Conservation (phyloP, 2,329 filamentous ascomycete species). For the Penicillium paneum region DNA sequence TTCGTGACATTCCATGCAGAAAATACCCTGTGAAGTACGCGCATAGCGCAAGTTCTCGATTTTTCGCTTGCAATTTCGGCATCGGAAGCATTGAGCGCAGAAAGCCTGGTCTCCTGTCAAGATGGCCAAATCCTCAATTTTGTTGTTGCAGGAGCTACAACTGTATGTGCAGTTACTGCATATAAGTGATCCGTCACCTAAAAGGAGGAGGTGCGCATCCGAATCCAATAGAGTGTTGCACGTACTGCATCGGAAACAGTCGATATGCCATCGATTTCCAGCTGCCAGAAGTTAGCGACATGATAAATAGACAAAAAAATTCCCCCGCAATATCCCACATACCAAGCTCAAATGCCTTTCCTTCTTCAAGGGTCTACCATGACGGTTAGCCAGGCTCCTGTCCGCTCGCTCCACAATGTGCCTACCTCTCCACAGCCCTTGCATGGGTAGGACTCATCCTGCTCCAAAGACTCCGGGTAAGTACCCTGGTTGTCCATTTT, state of each 20-base stretch:
- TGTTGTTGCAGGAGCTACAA: constrained; percentile 93
- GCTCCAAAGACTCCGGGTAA: constrained; percentile 63
- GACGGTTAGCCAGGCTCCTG: constrained; percentile 12
- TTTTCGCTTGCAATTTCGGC: constrained; percentile 96
- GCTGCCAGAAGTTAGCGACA: constrained; percentile 54
- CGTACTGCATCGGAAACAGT: constrained; percentile 97
- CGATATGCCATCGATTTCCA: constrained; percentile 96
- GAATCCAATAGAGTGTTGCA: constrained; percentile 95
- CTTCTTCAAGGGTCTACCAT: constrained; percentile 87
- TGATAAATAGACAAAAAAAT: not conserved
- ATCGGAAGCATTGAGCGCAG: constrained; percentile 94
- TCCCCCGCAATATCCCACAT: constrained; percentile 28
- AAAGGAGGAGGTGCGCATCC: constrained; percentile 91
- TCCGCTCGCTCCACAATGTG: constrained; percentile 1
- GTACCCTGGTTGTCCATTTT: constrained; percentile 55
- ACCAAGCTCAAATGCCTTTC: constrained; percentile 98
- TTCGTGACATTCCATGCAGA: constrained; percentile 99
- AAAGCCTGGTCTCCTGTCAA: constrained; percentile 97
- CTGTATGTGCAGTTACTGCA: constrained; percentile 99
- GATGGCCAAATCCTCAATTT: constrained; percentile 97
- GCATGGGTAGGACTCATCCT: constrained; percentile 79
- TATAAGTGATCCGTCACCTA: constrained; percentile 95
- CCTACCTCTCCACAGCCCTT: constrained; percentile 88
- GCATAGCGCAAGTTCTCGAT: constrained; percentile 98
- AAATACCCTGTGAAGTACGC: constrained; percentile 94